Percentiles rank a stretch among this genome's conserved stretches.
Evolutionary conservation across 1,284 basidiomycete species (phyloP).

Genomic region (Taiwanofungus camphoratus): DNA sequence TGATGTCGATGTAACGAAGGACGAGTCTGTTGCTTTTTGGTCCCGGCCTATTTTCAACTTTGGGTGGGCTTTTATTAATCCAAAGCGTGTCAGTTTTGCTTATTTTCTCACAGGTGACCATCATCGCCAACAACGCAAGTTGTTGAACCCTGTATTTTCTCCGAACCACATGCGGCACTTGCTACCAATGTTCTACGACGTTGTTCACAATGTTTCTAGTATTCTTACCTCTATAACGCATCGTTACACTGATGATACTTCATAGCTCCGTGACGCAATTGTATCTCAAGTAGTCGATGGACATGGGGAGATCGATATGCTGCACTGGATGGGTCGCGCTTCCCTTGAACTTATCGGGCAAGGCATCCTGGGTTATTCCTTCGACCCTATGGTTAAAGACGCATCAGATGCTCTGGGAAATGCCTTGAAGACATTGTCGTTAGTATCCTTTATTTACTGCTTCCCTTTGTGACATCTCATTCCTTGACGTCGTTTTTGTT

Average conservation of each 20-base stretch:
- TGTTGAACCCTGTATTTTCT: too few relatives aligned
- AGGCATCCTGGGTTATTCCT: slow-evolving; percentile 31
- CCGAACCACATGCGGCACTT: too few relatives aligned
- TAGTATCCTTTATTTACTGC: neutral
- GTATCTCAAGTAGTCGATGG: slow-evolving; percentile 9
- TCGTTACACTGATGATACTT: too few relatives aligned
- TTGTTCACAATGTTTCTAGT: slow-evolving; percentile 5
- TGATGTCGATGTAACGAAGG: slow-evolving; percentile 1
- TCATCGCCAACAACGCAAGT: too few relatives aligned
- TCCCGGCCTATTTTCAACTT: slow-evolving; percentile 13
- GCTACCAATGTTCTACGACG: slow-evolving; percentile 17
- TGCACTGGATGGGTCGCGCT: slow-evolving; percentile 28
- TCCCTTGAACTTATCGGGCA: slow-evolving; percentile 32
- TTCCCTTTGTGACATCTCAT: too few relatives aligned
- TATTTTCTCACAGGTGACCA: slow-evolving; percentile 14
- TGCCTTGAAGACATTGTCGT: slow-evolving; percentile 26
- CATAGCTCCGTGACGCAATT: slow-evolving; percentile 19
- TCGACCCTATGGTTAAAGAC: slow-evolving; percentile 24
- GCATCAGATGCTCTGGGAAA: slow-evolving; percentile 20
- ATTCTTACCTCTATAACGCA: slow-evolving; percentile 1
- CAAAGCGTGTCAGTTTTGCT: neutral
- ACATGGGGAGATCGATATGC: slow-evolving; percentile 24
- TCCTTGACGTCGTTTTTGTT: too few relatives aligned
- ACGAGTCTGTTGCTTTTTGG: slow-evolving; percentile 10
- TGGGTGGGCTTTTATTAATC: slow-evolving; percentile 5